Conservation (phyloP, 306 rosid genomes). For the Pterocarpus macrocarpus region DNA sequence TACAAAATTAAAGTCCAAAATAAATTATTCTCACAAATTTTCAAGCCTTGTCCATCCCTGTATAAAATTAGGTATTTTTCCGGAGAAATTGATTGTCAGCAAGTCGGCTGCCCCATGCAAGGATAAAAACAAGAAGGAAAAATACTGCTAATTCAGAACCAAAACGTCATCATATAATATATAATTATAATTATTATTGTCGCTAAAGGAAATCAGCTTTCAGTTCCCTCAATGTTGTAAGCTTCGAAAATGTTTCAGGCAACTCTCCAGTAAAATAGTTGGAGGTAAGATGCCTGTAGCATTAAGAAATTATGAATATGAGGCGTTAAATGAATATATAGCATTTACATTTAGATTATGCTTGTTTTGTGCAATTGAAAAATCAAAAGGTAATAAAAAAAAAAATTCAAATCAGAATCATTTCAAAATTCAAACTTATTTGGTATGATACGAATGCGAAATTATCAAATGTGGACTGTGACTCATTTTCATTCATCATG, state of each 20-base stretch:
- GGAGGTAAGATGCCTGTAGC: conserved; percentile 55
- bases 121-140: background rate
- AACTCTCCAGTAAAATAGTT: conserved; percentile 43
- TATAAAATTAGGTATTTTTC: conserved; percentile 65
- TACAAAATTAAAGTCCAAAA: background rate
- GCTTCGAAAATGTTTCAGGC: conserved; percentile 28
- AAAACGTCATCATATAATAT: background rate
- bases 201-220: conserved; percentile 26
- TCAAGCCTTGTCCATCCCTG: conserved; percentile 55
- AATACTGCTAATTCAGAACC: background rate
- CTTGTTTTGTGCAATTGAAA: no score
- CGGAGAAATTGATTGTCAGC: conserved; percentile 42
- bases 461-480: no score
- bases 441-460: no score
- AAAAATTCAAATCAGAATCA: no score
- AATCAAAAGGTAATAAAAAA: no score
- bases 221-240: conserved; percentile 40
- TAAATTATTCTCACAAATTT: conserved; percentile 43
- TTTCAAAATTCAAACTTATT: no score
- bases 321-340: no score
- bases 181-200: no score
- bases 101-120: conserved; percentile 19
- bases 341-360: no score
- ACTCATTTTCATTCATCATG: no score
- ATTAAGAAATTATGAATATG: background rate